A percentile compares a stretch with the other conserved stretches of the same genome.
Evolutionary conservation across 192 early-diverging fungal genomes (phyloP).

Genomic region (Geranomyces variabilis): DNA sequence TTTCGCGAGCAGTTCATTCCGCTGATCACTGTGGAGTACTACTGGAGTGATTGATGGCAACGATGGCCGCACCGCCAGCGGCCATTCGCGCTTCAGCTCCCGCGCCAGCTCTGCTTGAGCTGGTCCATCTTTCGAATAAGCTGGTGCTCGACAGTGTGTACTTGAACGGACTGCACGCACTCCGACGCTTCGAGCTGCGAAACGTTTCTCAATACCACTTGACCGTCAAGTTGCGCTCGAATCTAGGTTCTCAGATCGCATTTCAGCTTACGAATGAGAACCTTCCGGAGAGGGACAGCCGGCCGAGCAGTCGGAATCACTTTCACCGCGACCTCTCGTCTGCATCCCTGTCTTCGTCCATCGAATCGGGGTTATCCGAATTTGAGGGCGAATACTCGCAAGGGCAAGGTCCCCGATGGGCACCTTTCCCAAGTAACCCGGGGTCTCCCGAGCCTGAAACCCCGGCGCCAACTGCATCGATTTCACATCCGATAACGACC

Average conservation of each 20-base stretch:
- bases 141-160: slow-evolving; percentile 80
- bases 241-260: slow-evolving; percentile 75
- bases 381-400: slow-evolving; percentile 2
- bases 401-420: neutral
- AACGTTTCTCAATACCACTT: slow-evolving; percentile 65
- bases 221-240: slow-evolving; percentile 77
- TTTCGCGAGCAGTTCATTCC: neutral
- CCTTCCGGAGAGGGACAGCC: slow-evolving; percentile 48
- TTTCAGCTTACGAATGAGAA: slow-evolving; percentile 90
- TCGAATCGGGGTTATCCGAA: slow-evolving; percentile 77
- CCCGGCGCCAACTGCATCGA: slow-evolving; percentile 6
- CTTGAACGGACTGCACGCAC: slow-evolving; percentile 78
- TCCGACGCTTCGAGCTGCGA: slow-evolving; percentile 70
- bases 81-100: neutral
- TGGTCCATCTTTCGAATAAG: slow-evolving; percentile 51
- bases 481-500: slow-evolving; percentile 46
- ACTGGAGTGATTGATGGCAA: neutral
- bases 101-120: slow-evolving; percentile 24
- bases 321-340: slow-evolving; percentile 15
- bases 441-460: slow-evolving; percentile 6
- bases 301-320: slow-evolving; percentile 3
- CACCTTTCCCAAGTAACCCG: neutral
- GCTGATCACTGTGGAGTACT: neutral
- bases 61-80: slow-evolving; percentile 10
- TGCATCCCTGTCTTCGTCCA: slow-evolving; percentile 33